Evolutionary conservation across 2,329 filamentous ascomycete species (phyloP).

Genomic region (Curvularia spicifera): DNA sequence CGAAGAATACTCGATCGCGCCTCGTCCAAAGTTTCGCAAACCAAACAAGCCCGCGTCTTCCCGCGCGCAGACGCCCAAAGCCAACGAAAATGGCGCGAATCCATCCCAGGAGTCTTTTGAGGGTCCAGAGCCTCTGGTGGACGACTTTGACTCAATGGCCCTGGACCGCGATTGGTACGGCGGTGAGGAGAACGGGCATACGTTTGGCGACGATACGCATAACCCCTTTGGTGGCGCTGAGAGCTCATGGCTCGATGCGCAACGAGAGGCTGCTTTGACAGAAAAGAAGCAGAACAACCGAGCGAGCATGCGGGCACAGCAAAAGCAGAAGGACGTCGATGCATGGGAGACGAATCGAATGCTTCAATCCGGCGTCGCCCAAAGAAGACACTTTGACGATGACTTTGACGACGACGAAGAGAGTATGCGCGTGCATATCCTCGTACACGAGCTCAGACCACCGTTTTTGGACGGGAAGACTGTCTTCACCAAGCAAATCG

Average conservation of each 20-base stretch:
- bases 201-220: conserved; percentile 89
- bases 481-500: conserved; percentile 95
- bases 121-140: conserved; percentile 65
- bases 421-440: conserved; percentile 82
- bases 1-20: conserved; percentile 64
- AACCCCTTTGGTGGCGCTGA: conserved; percentile 86
- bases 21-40: conserved; percentile 53
- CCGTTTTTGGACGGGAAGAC: conserved; percentile 94
- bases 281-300: conserved; percentile 80
- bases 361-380: conserved; percentile 94
- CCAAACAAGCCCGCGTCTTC: conserved; percentile 46
- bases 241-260: conserved; percentile 74
- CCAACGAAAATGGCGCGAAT: conserved; percentile 39
- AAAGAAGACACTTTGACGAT: conserved; percentile 78
- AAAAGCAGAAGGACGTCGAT: conserved; percentile 93
- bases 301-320: conserved; percentile 75
- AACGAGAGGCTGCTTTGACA: conserved; percentile 73
- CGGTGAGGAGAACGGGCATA: conserved; percentile 83
- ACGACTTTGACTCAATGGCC: conserved; percentile 73
- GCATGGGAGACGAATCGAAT: conserved; percentile 99
- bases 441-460: conserved; percentile 91
- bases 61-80: conserved; percentile 46
- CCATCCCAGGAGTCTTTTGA: conserved; percentile 66
- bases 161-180: conserved; percentile 94
- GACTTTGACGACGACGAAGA: conserved; percentile 94